phyloP scores from a whole-genome alignment of 768 basidiomycete species.

The Neoboletus magnificus region DNA sequence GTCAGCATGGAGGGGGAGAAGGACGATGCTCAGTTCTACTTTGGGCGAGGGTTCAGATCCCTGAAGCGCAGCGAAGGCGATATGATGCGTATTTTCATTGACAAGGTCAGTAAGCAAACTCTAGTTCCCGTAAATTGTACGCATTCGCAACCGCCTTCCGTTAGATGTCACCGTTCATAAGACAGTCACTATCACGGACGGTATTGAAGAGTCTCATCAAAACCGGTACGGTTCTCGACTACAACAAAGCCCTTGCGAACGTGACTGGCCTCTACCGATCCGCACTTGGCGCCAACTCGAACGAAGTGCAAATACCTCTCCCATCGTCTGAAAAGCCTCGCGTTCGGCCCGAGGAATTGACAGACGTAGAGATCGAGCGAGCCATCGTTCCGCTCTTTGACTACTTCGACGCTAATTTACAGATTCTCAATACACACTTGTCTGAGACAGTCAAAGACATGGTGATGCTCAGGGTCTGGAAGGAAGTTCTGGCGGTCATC shows the following conservation, averaged over 20 bases:
- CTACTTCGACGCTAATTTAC: constrained; percentile 92
- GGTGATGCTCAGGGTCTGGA: constrained; percentile 94
- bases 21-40: constrained; percentile 96
- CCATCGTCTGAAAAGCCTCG: constrained; percentile 74
- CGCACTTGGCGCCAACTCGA: constrained; percentile 61
- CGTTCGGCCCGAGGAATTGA: constrained; percentile 74
- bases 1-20: constrained; percentile 99
- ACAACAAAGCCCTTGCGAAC: constrained; percentile 85
- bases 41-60: constrained; percentile 91
- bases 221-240: constrained; percentile 58
- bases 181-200: constrained; percentile 74
- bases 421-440: constrained; percentile 85
- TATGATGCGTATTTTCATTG: constrained; percentile 94
- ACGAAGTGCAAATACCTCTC: constrained; percentile 76
- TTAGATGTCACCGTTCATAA: constrained; percentile 93
- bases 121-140: not conserved
- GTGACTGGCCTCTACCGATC: constrained; percentile 79
- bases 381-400: constrained; percentile 92
- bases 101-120: constrained; percentile 62
- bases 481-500: constrained; percentile 84
- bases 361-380: constrained; percentile 91
- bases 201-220: constrained; percentile 81
- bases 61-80: constrained; percentile 91
- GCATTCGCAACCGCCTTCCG: not conserved
- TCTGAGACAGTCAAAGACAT: constrained; percentile 82